Base-by-base conservation (phyloP, 179 eudicot genomes). In the Corrigiola litoralis region DNA sequence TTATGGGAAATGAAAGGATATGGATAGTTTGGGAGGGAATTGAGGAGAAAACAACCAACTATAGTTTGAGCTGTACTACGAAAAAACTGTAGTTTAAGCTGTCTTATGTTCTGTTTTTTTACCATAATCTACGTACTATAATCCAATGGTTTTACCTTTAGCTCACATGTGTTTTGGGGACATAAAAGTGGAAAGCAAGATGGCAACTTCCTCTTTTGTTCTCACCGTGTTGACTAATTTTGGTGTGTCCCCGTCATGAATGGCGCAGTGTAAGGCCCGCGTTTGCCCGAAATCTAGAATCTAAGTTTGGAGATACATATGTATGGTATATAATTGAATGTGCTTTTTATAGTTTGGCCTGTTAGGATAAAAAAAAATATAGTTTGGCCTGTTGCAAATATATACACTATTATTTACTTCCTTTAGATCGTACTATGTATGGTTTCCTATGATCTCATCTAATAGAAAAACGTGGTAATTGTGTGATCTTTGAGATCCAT, bases 11-110 rank as follows among this genome's bases (percentile, higher is more conserved):
- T 3, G 17, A 24, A 20, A 29, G 14, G 27, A 34, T 55, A 25
- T 71, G n/a, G n/a, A n/a, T n/a, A n/a, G 69, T 64, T 45, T 16
- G 44, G 16, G 69, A 64, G 69, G 46, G 52, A 71, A 64, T 56
- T 34, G 57, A 29, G 75, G 65, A 27, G 58, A 59, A 58, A 57
- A 65, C 59, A 55, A 36, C 33, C 44, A 18, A 34, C 5, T 17
- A 16, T 20, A 38, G 31, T 5, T 16, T 40, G n/a, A n/a, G n/a
- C n/a, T n/a, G n/a, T n/a, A n/a, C n/a, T n/a, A n/a, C n/a, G n/a
- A n/a, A n/a, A n/a, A n/a, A n/a, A n/a, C n/a, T n/a, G n/a, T n/a
- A n/a, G 14, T 40, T 49, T 49, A 34, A 28, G 32, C 21, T 62
- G 54, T 53, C 21, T 32, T 32, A 38, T 2, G 3, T 31, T 36